Conservation (phyloP, 1,139 yeast genomes). For the Suhomyces yuchorum region DNA sequence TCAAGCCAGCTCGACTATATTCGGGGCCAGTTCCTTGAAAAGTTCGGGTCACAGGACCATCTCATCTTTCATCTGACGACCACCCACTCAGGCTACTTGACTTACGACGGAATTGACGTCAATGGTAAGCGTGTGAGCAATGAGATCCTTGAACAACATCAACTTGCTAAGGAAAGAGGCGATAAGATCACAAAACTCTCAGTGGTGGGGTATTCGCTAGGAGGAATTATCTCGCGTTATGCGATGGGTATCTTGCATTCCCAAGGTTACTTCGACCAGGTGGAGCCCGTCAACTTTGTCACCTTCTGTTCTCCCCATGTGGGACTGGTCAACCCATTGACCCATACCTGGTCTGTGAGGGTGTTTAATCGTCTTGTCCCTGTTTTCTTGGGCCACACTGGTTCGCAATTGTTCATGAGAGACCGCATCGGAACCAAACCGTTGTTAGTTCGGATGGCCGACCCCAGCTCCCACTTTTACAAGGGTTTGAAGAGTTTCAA, state of each 20-base stretch:
- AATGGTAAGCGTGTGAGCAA: constrained; percentile 76
- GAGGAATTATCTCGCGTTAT: constrained; percentile 77
- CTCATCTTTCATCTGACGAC: constrained; percentile 59
- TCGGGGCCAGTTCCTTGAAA: constrained; percentile 22
- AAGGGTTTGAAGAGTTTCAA: constrained; percentile 56
- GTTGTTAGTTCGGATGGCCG: constrained; percentile 65
- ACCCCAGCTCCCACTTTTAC: constrained; percentile 59
- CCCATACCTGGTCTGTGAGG: constrained; percentile 36
- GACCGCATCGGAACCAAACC: constrained; percentile 48
- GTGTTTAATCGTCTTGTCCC: constrained; percentile 66
- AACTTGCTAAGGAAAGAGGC: constrained; percentile 26
- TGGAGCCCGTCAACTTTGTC: constrained; percentile 61
- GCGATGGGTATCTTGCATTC: constrained; percentile 69
- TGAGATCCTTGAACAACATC: constrained; percentile 58
- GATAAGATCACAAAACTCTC: constrained; percentile 57
- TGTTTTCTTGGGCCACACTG: constrained; percentile 64
- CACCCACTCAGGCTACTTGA: constrained; percentile 65
- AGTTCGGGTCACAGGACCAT: constrained; percentile 22
- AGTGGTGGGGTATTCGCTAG: constrained; percentile 78
- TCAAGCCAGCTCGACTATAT: constrained; percentile 66
- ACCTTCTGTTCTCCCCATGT: constrained; percentile 85
- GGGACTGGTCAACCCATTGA: constrained; percentile 70
- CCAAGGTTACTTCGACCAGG: constrained; percentile 52
- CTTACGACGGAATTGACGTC: constrained; percentile 85
- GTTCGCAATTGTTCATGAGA: constrained; percentile 67